Evolutionary conservation across 495 filamentous ascomycete genomes (phyloP).

Genomic region (Penicillium herquei): DNA sequence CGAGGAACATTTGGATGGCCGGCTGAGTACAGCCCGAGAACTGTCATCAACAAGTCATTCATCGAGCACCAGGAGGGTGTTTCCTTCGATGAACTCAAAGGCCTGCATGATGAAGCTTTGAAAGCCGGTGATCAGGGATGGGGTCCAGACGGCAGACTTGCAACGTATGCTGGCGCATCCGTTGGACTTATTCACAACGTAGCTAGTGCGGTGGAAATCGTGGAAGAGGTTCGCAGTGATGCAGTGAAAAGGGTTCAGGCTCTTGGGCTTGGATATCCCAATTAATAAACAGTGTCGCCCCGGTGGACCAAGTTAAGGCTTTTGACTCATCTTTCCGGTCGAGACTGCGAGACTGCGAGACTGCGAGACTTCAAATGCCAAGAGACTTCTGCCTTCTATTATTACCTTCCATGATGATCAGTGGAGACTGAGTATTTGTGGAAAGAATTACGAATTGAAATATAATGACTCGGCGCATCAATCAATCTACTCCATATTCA

Average conservation of each 20-base stretch:
- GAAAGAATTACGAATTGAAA: neutral
- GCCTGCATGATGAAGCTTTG: slow-evolving; percentile 54
- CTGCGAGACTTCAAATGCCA: neutral
- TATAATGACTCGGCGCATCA: neutral
- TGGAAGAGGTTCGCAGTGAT: slow-evolving; percentile 19
- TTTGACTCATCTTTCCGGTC: too few relatives aligned
- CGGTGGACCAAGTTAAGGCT: neutral
- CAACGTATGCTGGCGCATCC: slow-evolving; percentile 65
- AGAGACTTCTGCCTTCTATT: neutral
- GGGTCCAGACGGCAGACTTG: slow-evolving; percentile 61
- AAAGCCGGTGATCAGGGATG: slow-evolving; percentile 58
- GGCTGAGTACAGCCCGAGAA: slow-evolving; percentile 57
- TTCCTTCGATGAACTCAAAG: slow-evolving; percentile 57
- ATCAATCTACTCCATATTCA: neutral
- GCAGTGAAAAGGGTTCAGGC: slow-evolving; percentile 9
- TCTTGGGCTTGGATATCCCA: neutral
- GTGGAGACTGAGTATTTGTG: neutral
- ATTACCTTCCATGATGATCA: neutral
- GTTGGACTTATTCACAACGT: slow-evolving; percentile 51
- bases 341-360: too few relatives aligned
- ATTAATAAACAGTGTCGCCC: neutral
- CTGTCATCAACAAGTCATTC: slow-evolving; percentile 61
- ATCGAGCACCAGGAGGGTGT: slow-evolving; percentile 56
- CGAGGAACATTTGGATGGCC: slow-evolving; percentile 71
- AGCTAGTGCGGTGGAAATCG: slow-evolving; percentile 41